These are phyloP conservation scores for Puccinia coronata DNA, from an alignment of 1,284 basidiomycete species.

Conservation along the genomic window DNA sequence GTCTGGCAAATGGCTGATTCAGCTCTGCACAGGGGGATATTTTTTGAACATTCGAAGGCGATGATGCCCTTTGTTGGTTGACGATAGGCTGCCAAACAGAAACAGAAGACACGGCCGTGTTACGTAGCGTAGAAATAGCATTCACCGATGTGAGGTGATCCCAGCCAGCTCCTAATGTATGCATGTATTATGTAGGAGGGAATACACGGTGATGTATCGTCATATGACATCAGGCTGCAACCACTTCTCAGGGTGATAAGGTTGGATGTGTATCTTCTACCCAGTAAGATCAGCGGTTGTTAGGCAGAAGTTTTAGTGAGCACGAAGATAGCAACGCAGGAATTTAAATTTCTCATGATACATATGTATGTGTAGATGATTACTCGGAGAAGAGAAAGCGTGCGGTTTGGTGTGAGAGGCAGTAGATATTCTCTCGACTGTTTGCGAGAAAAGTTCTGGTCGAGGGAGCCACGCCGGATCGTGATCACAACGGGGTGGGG, in stretches of 20 bases:
- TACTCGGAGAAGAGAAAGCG: too few species aligned
- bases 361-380: too few species aligned
- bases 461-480: not conserved
- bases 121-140: too few species aligned
- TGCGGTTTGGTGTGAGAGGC: too few species aligned
- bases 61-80: too few species aligned
- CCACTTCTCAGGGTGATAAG: not conserved
- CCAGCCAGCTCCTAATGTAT: not conserved
- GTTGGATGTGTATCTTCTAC: not conserved
- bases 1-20: not conserved
- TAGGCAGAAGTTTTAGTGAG: not conserved
- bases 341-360: too few species aligned
- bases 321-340: too few species aligned
- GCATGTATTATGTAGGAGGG: too few species aligned
- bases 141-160: not conserved
- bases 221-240: not conserved
- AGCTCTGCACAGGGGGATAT: too few species aligned
- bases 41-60: too few species aligned
- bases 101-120: too few species aligned
- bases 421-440: not conserved
- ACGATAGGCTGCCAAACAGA: too few species aligned
- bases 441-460: not conserved
- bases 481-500: constrained; percentile 7
- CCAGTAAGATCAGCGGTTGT: not conserved
- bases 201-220: not conserved